Evolutionary conservation across 768 basidiomycete genomes (phyloP), one percentile per base, ranked within the genome.

Genomic region (Lentinus brumalis): DNA sequence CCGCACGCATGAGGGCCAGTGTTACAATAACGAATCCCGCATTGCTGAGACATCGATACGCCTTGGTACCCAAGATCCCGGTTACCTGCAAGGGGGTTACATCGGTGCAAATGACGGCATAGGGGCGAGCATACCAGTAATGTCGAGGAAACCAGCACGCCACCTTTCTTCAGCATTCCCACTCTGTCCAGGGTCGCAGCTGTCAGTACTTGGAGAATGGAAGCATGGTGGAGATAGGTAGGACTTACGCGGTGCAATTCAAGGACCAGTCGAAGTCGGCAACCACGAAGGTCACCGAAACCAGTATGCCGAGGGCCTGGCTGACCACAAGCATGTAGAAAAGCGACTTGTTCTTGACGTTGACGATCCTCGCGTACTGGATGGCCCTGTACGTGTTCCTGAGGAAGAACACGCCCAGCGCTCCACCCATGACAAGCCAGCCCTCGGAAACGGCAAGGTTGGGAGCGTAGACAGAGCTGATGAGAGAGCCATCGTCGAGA

Each of bases 51-150:
- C 86, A 88, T 66, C 81, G 81, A 65, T 88, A 89, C 8, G 83
- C 86, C 69, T 89, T 89, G 66, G 83, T 75, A 14, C 87, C 87
- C 38, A 86, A 75, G 32, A 88, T 83, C 32, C 85, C 86, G 0
- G 84, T 80, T 44, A 88, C 79, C 87, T 87, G 56, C 9, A 41
- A 30, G 39, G 51, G 50, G 11, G 40, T 57, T 15, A 51, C 45
- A 50, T 6, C 35, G 54, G 42, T 53, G 49, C 7, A 41, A 6
- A 21, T 35, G 35, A 12, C n/a, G 1, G 9, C n/a, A 3, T 31
- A 10, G n/a, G 29, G 12, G 30, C 4, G 14, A 57, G 56, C 59
- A 14, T 56, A 73, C 70, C 61, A 73, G 52, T 10, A 70, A 47
- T n/a, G 66, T 67, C 41, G 61, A 60, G 3, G 71, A 71, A 0